Evolutionary conservation across 2,329 filamentous ascomycete genomes (phyloP).

Genomic region (Colletotrichum sp.): DNA sequence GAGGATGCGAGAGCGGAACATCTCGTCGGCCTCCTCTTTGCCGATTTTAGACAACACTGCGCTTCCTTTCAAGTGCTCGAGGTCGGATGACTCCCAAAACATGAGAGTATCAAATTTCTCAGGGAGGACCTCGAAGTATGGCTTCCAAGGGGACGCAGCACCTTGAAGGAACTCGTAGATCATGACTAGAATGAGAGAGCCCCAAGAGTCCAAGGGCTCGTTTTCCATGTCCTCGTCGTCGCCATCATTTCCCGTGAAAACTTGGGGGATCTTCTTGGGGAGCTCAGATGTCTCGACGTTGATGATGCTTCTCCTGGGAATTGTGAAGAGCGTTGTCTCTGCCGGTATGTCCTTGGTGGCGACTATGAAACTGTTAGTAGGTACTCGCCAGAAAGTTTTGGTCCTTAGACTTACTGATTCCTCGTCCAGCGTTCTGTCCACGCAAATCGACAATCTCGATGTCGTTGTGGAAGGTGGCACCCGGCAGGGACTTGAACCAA

Average conservation of each 20-base stretch:
- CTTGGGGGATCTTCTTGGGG: conserved; percentile 57
- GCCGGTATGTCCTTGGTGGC: conserved; percentile 72
- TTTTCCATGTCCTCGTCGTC: conserved; percentile 34
- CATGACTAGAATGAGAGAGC: conserved; percentile 74
- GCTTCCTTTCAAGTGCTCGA: conserved; percentile 77
- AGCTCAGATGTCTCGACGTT: conserved; percentile 76
- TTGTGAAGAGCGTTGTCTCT: conserved; percentile 80
- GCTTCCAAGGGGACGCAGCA: conserved; percentile 71
- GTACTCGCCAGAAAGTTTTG: not conserved
- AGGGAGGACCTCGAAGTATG: conserved; percentile 80
- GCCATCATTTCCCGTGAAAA: conserved; percentile 49
- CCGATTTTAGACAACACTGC: conserved; percentile 80
- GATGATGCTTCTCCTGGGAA: conserved; percentile 75
- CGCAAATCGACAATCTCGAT: conserved; percentile 60
- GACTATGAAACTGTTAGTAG: conserved; percentile 52
- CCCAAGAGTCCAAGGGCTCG: conserved; percentile 58
- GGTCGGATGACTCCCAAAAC: conserved; percentile 80
- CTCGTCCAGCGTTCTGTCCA: conserved; percentile 55
- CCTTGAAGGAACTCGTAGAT: conserved; percentile 74
- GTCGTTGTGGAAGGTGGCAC: conserved; percentile 57
- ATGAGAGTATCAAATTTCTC: conserved; percentile 80
- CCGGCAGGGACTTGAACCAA: conserved; percentile 60
- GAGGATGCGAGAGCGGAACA: conserved; percentile 64
- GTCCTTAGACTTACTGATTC: conserved; percentile 49
- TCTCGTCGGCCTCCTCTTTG: conserved; percentile 71